Base-by-base conservation (phyloP, 2,329 filamentous ascomycete genomes). In the Calonectria pteridis region DNA sequence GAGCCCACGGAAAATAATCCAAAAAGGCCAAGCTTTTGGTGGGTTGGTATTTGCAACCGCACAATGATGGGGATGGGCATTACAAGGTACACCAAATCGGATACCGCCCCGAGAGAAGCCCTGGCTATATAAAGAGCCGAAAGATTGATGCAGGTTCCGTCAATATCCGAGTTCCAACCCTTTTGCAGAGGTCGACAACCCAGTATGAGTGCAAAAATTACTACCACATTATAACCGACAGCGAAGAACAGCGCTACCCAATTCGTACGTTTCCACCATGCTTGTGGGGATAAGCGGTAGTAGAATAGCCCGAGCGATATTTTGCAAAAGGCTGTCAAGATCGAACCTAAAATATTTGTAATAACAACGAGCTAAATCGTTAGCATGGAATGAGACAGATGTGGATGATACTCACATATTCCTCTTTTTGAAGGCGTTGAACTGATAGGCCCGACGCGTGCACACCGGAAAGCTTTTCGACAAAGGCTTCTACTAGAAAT, bases 111-210 rank as follows among this genome's bases (percentile, higher is more conserved):
- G 13, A 87, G 80, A 2, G 82, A 84, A 0, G 87, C 86, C 49
- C 87, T 87, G 37, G 84, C 82, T 29, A 88, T 83, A 77, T 89
- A 89, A 43, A 89, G 84, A 2, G 84, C 79, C 14, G 86, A 83
- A 33, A 85, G 84, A 62, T 86, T 79, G 63, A 89, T 82, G 74
- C 88, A 89, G 28, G 51, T 80, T 67, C 85, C 77, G 28, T 79
- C 65, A 50, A 78, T 67, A 10, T 71, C 63, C 2, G 46, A 16
- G 28, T 84, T 79, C 78, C 81, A 86, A 23, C 23, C 16, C 6
- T 26, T 59, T 35, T 26, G n/a, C 10, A 59, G 33, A 14, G 55
- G 31, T 23, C 35, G 10, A 76, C 78, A 18, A 77, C 81, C 7
- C 74, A 51, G 13, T 84, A 59, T 0, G 84, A 84, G 1, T 72